phyloP scores from a whole-genome alignment of 192 early-diverging fungal species.

The Rhizophagus clarus region DNA sequence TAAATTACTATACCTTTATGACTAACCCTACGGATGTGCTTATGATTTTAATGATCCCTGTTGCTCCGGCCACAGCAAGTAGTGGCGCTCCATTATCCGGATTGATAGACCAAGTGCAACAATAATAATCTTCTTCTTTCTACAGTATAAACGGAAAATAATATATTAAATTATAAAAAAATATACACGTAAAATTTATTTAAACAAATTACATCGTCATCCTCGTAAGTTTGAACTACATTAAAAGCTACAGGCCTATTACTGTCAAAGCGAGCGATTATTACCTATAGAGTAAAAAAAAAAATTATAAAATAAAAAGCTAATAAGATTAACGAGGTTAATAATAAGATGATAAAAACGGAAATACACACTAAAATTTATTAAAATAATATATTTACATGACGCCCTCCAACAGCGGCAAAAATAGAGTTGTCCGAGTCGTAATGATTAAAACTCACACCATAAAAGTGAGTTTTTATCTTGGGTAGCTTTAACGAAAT shows the following conservation, averaged over 20 bases:
- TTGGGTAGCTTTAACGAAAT: slow-evolving; percentile 1
- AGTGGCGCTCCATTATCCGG: slow-evolving; percentile 7
- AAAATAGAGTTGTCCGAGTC: not conserved
- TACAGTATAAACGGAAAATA: not conserved
- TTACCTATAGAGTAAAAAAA: not conserved
- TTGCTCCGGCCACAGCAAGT: slow-evolving; percentile 22
- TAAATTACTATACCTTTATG: not conserved
- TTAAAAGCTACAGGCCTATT: not conserved
- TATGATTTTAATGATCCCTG: slow-evolving; percentile 25
- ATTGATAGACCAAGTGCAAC: slow-evolving; percentile 23
- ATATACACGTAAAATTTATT: not conserved
- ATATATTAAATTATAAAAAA: not conserved
- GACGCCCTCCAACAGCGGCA: slow-evolving; percentile 14
- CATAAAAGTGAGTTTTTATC: slow-evolving; percentile 21
- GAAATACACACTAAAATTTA: not conserved
- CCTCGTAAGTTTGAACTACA: slow-evolving; percentile 17
- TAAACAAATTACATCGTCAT: slow-evolving; percentile 25
- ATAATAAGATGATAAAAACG: not conserved
- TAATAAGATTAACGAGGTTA: not conserved
- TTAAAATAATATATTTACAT: not conserved
- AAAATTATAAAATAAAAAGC: too few relatives aligned
- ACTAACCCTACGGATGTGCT: not conserved
- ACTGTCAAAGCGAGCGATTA: not conserved
- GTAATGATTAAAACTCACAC: slow-evolving; percentile 9
- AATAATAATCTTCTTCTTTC: slow-evolving; percentile 28